Percentiles rank a stretch among this genome's conserved stretches.
phyloP scores from a whole-genome alignment of 129 eudicot species.

The Artemisia annua region DNA sequence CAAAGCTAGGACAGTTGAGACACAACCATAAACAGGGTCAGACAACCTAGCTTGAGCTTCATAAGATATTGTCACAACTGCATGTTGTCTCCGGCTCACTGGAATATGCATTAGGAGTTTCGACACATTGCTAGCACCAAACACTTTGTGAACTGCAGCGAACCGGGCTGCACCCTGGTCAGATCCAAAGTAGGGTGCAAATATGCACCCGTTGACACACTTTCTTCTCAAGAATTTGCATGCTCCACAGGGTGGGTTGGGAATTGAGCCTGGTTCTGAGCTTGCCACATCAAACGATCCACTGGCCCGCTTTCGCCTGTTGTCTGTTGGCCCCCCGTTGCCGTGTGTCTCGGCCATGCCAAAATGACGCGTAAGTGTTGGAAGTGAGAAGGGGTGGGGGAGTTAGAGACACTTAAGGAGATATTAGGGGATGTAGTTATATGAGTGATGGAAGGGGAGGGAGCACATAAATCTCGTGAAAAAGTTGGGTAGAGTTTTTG shows the following conservation, averaged over 20 bases:
- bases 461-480: constrained; percentile 82
- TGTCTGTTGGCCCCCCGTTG: constrained; percentile 16
- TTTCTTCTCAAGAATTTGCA: constrained; percentile 91
- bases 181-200: constrained; percentile 84
- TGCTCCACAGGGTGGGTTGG: constrained; percentile 79
- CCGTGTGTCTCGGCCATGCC: constrained; percentile 48
- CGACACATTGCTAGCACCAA: constrained; percentile 94
- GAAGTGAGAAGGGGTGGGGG: constrained; percentile 4
- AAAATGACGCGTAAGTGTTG: constrained; percentile 19
- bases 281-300: constrained; percentile 14
- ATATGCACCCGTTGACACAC: constrained; percentile 78
- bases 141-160: constrained; percentile 93
- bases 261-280: constrained; percentile 17
- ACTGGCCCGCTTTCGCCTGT: constrained; percentile 41
- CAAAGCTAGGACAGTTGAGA: constrained; percentile 80
- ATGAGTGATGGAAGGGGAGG: constrained; percentile 35
- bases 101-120: constrained; percentile 77
- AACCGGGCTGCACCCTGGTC: constrained; percentile 96
- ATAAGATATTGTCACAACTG: constrained; percentile 76
- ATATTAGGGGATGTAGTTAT: constrained; percentile 34
- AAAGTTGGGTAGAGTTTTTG: constrained; percentile 49
- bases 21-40: constrained; percentile 92
- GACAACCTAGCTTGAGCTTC: constrained; percentile 94
- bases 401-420: constrained; percentile 20
- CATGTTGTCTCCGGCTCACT: constrained; percentile 68